Percentiles rank a stretch among this genome's conserved stretches.
Conservation (phyloP, 768 basidiomycete species). For the Hericium coralloides region DNA sequence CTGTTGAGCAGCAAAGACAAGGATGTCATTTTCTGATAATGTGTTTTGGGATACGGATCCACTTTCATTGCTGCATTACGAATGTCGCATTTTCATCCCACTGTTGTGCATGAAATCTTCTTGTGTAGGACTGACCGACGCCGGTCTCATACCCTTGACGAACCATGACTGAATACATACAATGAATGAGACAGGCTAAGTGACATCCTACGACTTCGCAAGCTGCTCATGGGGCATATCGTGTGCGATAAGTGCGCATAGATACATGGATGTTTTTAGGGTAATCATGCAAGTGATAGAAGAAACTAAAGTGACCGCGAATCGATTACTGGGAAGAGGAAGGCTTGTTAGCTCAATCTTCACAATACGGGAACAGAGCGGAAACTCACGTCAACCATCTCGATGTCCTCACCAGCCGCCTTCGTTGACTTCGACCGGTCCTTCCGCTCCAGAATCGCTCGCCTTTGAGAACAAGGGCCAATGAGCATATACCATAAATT, state of each 20-base stretch:
- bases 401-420: constrained; percentile 47
- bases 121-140: not conserved
- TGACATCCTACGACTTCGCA: not conserved
- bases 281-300: constrained; percentile 21
- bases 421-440: constrained; percentile 57
- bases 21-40: constrained; percentile 81
- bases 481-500: not conserved
- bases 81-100: constrained; percentile 4
- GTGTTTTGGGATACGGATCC: constrained; percentile 1
- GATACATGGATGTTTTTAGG: constrained; percentile 59
- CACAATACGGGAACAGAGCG: not conserved
- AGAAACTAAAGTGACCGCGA: constrained; percentile 19
- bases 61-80: not conserved
- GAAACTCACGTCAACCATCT: constrained; percentile 69
- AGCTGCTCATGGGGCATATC: constrained; percentile 44
- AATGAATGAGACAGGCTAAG: not conserved
- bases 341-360: constrained; percentile 6
- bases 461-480: constrained; percentile 30
- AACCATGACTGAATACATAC: not conserved
- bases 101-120: not conserved
- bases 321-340: constrained; percentile 27
- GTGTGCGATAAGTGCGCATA: constrained; percentile 41
- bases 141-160: not conserved
- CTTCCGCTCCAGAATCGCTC: constrained; percentile 83
- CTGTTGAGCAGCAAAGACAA: constrained; percentile 82